Evolutionary conservation across 1,284 basidiomycete genomes (phyloP), one percentile per base, ranked within the genome.

Genomic region (Athelia psychrophila): DNA sequence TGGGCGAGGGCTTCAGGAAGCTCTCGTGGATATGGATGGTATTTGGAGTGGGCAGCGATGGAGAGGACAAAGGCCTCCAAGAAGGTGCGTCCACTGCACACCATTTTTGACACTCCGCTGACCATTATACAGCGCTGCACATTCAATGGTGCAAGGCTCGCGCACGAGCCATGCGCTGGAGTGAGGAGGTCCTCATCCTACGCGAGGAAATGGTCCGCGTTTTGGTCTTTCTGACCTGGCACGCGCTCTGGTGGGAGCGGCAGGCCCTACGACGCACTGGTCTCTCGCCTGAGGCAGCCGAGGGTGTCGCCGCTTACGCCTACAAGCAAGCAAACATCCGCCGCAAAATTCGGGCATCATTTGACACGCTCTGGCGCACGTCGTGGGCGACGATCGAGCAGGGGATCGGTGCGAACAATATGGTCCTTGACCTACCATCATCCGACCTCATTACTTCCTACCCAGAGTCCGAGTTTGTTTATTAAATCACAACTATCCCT

Each of bases 91-190:
- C 16, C 22, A 20, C 23, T 23, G 10, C 20, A 19, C 12, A 24
- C n/a, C 23, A 27, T 23, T 10, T 42, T 16, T 27, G 22, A 5
- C n/a, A n/a, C 12, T 23, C 5, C n/a, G 24, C 16, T 23, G 16
- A n/a, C 19, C 24, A 16, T 8, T 9, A 19, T 24, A 8, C 49
- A 64, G 63, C 49, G 23, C 56, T 65, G 8, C 51, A 52, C 2
- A 60, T 64, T 24, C 59, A 64, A 45, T 64, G 59, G 59, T 58
- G 55, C 40, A 62, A 61, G 38, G 49, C 51, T 13, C 46, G 49
- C 15, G 58, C 60, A 19, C 45, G 57, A 1, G 51, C 44, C 5
- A 52, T 58, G 38, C 54, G 57, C 1, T 64, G 60, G 60, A 18
- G 18, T 12, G 60, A 62, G 32, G 59, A 62, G 44, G 51, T 56